Conservation (phyloP, 352 stramenopile genomes). For the Phytopythium cucurbitacearum region DNA sequence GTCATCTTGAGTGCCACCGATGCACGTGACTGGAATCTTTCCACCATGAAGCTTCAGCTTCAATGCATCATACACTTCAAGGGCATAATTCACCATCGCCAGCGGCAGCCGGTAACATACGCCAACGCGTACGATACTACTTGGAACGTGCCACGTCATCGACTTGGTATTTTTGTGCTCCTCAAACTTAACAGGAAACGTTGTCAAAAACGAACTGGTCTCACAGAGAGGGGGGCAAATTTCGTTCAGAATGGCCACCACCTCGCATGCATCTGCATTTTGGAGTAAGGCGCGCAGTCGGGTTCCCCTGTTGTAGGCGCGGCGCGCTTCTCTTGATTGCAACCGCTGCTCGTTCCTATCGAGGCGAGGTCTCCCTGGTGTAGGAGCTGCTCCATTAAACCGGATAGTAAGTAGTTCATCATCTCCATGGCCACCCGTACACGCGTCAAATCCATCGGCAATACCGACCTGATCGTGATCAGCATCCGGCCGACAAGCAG, state of each 20-base stretch:
- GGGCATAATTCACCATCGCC: not conserved
- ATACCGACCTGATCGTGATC: too few species aligned
- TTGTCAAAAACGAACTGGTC: not conserved
- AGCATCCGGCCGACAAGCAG: too few species aligned
- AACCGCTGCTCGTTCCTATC: not conserved
- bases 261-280: not conserved
- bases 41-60: not conserved
- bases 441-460: too few species aligned
- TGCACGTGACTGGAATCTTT: too few species aligned
- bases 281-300: constrained; percentile 3
- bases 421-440: too few species aligned
- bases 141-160: not conserved
- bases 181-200: not conserved
- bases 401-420: too few species aligned
- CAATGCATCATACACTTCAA: not conserved
- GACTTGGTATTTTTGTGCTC: not conserved
- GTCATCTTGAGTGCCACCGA: too few species aligned
- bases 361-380: not conserved
- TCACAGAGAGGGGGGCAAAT: not conserved
- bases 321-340: not conserved
- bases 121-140: not conserved
- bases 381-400: too few species aligned
- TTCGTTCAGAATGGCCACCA: not conserved
- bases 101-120: constrained; percentile 4
- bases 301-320: constrained; percentile 8